Percentiles rank a stretch among this genome's conserved stretches.
Conservation (phyloP, 2,329 filamentous ascomycete species). For the Penicillium sp. region DNA sequence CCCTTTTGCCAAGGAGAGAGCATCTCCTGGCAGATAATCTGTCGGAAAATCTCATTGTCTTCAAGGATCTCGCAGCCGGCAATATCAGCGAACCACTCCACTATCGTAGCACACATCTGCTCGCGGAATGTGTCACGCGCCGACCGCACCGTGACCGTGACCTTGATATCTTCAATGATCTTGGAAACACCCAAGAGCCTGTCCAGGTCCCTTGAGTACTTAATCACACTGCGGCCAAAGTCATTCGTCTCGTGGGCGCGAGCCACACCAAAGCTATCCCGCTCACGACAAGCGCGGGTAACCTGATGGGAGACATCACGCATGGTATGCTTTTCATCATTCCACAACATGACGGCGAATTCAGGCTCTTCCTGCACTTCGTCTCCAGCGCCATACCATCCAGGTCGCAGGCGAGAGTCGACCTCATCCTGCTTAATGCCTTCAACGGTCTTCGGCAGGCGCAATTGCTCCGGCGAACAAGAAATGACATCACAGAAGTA, state of each 20-base stretch:
- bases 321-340: conserved; percentile 97
- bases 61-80: conserved; percentile 81
- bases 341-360: conserved; percentile 89
- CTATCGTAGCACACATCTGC: conserved; percentile 97
- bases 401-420: conserved; percentile 72
- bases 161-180: conserved; percentile 90
- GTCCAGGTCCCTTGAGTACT: conserved; percentile 71
- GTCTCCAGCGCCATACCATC: conserved; percentile 69
- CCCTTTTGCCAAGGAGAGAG: conserved; percentile 84
- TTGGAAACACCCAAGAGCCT: conserved; percentile 75
- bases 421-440: conserved; percentile 80
- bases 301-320: conserved; percentile 89
- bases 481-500: conserved; percentile 98
- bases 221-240: conserved; percentile 81
- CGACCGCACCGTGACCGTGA: conserved; percentile 92
- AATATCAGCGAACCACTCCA: conserved; percentile 95
- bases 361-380: conserved; percentile 66
- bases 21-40: conserved; percentile 86
- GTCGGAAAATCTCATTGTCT: conserved; percentile 76
- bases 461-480: conserved; percentile 92
- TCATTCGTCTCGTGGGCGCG: conserved; percentile 88
- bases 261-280: conserved; percentile 65
- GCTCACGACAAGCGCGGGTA: conserved; percentile 79
- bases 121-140: conserved; percentile 94
- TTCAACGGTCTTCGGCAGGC: conserved; percentile 78